These are phyloP conservation scores for Arctostaphylos glauca DNA, from an alignment of 148 eudicot species.

Conservation along the genomic window DNA sequence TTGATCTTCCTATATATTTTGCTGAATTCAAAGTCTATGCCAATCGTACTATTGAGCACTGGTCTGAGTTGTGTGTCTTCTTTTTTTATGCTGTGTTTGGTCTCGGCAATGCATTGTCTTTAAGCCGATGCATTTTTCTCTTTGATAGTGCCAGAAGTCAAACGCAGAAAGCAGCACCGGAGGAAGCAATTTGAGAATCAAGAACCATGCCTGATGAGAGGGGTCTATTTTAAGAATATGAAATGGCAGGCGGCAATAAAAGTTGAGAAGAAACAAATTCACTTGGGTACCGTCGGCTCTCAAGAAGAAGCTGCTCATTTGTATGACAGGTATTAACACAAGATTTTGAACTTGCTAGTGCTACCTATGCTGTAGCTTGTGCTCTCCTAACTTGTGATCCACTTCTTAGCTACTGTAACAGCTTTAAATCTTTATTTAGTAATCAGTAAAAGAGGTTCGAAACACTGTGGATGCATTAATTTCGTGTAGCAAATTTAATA, in stretches of 20 bases:
- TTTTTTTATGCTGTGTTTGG: not conserved
- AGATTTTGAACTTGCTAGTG: not conserved
- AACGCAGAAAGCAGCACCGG: constrained; percentile 67
- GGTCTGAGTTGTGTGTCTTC: not conserved
- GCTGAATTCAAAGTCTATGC: not conserved
- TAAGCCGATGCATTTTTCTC: not conserved
- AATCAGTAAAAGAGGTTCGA: not conserved
- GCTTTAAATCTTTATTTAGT: not conserved
- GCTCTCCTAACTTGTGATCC: constrained; percentile 1
- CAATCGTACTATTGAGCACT: not conserved
- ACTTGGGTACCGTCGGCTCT: constrained; percentile 82
- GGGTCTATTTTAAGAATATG: constrained; percentile 88
- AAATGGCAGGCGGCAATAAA: constrained; percentile 99
- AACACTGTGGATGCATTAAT: no score
- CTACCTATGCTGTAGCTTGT: not conserved
- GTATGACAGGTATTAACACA: constrained; percentile 67
- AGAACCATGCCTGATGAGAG: constrained; percentile 58
- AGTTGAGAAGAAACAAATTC: constrained; percentile 95
- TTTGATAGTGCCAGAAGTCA: constrained; percentile 46
- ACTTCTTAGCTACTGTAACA: not conserved
- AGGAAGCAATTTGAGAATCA: constrained; percentile 57
- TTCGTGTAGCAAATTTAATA: not conserved
- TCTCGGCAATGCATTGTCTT: not conserved
- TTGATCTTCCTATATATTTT: not conserved
- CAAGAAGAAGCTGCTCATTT: constrained; percentile 84